phyloP scores from a whole-genome alignment of 2,329 filamentous ascomycete species.

The Talaromyces sp. region DNA sequence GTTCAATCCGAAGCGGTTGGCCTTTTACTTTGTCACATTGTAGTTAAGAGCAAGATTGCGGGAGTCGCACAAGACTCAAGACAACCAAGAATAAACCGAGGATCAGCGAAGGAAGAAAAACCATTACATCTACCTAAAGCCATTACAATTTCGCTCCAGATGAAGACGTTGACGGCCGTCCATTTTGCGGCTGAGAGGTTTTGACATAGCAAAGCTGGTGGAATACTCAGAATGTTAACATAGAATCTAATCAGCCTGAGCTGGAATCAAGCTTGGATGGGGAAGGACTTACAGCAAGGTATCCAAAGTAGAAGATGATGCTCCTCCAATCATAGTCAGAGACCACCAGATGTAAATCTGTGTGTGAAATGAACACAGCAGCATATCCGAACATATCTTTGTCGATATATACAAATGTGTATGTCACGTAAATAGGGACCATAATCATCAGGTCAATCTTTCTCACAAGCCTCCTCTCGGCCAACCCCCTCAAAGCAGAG shows the following conservation, averaged over 20 bases:
- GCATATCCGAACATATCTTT: constrained; percentile 29
- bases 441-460: constrained; percentile 34
- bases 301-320: constrained; percentile 29
- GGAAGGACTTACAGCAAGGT: constrained; percentile 4
- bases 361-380: constrained; percentile 30
- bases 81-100: neutral
- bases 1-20: neutral
- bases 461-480: constrained; percentile 14
- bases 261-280: no score
- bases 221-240: no score
- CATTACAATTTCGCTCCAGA: no score
- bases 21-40: neutral
- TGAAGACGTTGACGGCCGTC: no score
- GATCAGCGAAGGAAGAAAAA: neutral
- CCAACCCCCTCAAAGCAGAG: neutral
- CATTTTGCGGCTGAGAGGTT: no score
- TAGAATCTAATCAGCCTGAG: no score
- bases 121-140: no score
- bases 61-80: neutral
- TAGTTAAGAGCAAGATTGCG: neutral
- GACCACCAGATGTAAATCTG: constrained; percentile 38
- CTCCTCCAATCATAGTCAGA: constrained; percentile 48
- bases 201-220: no score
- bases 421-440: constrained; percentile 34
- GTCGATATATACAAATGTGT: constrained; percentile 34